Evolutionary conservation across 139 green algal species (phyloP), one percentile per base, ranked within the genome.

Genomic region (Volvox africanus): DNA sequence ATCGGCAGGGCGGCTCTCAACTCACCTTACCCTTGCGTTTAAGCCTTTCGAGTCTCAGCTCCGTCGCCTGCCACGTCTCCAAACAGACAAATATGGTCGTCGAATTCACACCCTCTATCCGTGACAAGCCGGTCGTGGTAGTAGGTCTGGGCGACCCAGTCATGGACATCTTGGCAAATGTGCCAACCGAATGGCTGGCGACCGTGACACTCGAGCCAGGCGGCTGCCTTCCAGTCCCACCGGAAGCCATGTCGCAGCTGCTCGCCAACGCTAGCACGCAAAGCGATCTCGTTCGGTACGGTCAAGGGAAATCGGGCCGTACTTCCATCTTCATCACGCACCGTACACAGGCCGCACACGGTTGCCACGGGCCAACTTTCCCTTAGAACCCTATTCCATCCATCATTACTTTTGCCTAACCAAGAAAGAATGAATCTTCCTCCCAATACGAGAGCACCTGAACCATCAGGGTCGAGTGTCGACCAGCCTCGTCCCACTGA

Each of bases 141-240:
- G 79, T 87, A 6, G 88, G 65, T 20, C 36, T 93, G 9, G 91
- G 86, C 36, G 86, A 93, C 92, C 89, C 89, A 36, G 93, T 96
- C 20, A 95, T 95, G 88, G 95, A 97, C 84, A 80, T 97, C 0
- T n/a, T 96, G 1, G 90, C 92, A 9, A 33, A 86, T 16, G 93
- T 96, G 22, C 84, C 24, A 3, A 3, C 92, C 33, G 92, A 95
- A 26, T 92, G 88, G 78, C 92, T 97, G 21, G 50, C 65, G 1
- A 92, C 32, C 0, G 81, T 96, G 3, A 86, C 81, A 35, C 35
- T 81, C 0, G 92, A 96, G 76, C 82, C 86, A 19, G 95, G 95
- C 22, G 95, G 95, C 18, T 96, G 95, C 92, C 88, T 89, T 1
- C 78, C 88, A 13, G 89, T 96, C 0, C 14, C 67, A 1, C 75